These are phyloP conservation scores for Aspergillus kassunensis DNA, from an alignment of 495 filamentous ascomycete genomes.

Conservation along the genomic window DNA sequence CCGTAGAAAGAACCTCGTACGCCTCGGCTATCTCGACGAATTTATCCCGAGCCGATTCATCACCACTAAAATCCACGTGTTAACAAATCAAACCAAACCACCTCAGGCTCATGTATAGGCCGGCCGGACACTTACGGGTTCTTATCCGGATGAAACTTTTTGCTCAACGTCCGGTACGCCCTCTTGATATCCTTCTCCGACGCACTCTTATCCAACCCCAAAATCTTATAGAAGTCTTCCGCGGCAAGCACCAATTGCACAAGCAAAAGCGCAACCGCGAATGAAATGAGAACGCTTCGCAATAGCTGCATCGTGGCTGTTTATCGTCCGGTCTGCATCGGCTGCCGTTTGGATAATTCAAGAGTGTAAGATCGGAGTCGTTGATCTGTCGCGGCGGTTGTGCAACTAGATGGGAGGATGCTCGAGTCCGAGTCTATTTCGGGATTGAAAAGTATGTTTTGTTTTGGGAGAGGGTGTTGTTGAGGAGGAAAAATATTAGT, in stretches of 20 bases:
- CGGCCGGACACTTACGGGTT: constrained; percentile 72
- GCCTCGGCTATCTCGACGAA: constrained; percentile 95
- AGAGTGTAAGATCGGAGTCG: no score
- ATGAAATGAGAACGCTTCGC: constrained; percentile 11
- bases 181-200: constrained; percentile 90
- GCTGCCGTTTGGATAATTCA: neutral
- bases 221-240: constrained; percentile 92
- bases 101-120: no score
- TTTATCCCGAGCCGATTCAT: constrained; percentile 78
- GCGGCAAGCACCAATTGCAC: constrained; percentile 53
- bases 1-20: constrained; percentile 86
- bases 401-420: no score
- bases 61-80: constrained; percentile 48
- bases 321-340: neutral
- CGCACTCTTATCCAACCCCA: constrained; percentile 76
- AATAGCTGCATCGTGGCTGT: constrained; percentile 20
- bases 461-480: no score
- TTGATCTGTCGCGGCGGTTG: no score
- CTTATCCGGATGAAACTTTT: constrained; percentile 98
- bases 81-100: neutral
- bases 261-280: constrained; percentile 34
- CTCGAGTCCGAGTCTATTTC: no score
- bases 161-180: constrained; percentile 89
- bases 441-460: no score
- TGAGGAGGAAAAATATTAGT: neutral